Evolutionary conservation across 805 yeast genomes (phyloP).

Genomic region (Candida berthetii): DNA sequence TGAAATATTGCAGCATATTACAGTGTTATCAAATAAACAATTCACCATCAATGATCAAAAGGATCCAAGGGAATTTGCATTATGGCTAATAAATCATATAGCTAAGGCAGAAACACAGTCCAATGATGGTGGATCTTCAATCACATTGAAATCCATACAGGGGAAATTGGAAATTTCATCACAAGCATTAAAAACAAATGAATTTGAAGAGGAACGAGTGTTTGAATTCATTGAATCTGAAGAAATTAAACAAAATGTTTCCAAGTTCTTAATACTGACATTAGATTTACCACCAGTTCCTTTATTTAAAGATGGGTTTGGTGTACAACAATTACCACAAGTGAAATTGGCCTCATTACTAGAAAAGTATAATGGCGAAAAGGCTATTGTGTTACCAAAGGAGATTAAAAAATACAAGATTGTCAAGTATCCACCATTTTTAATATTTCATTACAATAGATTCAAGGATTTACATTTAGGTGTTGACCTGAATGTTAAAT

Average conservation of each 20-base stretch:
- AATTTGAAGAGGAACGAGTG: conserved; percentile 15
- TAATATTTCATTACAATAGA: conserved; percentile 55
- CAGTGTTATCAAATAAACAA: conserved; percentile 34
- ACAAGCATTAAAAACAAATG: conserved; percentile 17
- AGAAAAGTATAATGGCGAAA: conserved; percentile 28
- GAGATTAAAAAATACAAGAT: conserved; percentile 33
- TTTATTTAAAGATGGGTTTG: conserved; percentile 42
- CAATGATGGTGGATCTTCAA: conserved; percentile 8
- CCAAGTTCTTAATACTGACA: conserved; percentile 47
- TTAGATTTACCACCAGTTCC: conserved; percentile 58
- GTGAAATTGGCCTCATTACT: conserved; percentile 39
- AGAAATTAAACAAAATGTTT: conserved; percentile 6
- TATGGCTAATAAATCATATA: conserved; percentile 53
- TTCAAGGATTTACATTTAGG: conserved; percentile 30
- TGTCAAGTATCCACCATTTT: conserved; percentile 40
- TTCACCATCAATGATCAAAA: conserved; percentile 31
- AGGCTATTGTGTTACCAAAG: conserved; percentile 26
- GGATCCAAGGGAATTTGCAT: conserved; percentile 51
- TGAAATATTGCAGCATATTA: conserved; percentile 49
- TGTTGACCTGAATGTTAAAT: conserved; percentile 27
- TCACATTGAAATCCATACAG: conserved; percentile 36
- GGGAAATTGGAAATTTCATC: conserved; percentile 41
- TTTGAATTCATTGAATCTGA: conserved; percentile 17
- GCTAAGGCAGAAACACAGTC: conserved; percentile 20
- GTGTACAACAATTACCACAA: conserved; percentile 46